Percentiles rank a stretch among this genome's conserved stretches.
phyloP scores from a whole-genome alignment of 768 basidiomycete genomes.

The Phlebiopsis gigantea region DNA sequence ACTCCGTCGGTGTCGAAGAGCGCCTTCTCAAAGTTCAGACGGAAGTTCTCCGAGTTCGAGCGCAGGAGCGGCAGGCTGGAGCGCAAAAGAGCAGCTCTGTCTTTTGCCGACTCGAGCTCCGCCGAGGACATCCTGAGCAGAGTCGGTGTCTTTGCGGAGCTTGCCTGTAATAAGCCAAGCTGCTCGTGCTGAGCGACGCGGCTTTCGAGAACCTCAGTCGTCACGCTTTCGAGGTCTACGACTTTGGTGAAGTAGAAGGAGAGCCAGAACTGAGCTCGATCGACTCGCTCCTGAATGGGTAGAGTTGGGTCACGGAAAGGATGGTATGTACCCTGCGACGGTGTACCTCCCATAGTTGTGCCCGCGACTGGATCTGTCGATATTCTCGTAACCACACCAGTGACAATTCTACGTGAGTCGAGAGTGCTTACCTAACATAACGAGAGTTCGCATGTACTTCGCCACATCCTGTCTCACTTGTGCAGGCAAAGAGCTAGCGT shows the following conservation, averaged over 20 bases:
- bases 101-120: not conserved
- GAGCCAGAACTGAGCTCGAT: slow-evolving; percentile 2
- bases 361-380: not conserved
- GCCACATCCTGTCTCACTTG: not conserved
- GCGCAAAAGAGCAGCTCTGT: not conserved
- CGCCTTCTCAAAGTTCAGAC: slow-evolving; percentile 6
- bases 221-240: not conserved
- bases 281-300: not conserved
- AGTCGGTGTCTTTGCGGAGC: slow-evolving; percentile 1
- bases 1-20: slow-evolving; percentile 8
- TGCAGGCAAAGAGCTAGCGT: not conserved
- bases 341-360: not conserved
- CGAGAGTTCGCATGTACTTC: slow-evolving; percentile 5
- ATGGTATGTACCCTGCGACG: not conserved
- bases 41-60: not conserved
- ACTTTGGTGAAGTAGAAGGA: slow-evolving; percentile 10
- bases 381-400: not conserved
- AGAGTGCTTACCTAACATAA: slow-evolving; percentile 5
- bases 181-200: slow-evolving; percentile 5
- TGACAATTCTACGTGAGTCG: not conserved
- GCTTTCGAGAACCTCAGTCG: not conserved
- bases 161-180: not conserved
- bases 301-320: slow-evolving; percentile 8
- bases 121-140: not conserved
- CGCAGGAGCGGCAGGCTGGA: not conserved